Conservation (phyloP, 306 rosid species). For the Sesbania bispinosa region DNA sequence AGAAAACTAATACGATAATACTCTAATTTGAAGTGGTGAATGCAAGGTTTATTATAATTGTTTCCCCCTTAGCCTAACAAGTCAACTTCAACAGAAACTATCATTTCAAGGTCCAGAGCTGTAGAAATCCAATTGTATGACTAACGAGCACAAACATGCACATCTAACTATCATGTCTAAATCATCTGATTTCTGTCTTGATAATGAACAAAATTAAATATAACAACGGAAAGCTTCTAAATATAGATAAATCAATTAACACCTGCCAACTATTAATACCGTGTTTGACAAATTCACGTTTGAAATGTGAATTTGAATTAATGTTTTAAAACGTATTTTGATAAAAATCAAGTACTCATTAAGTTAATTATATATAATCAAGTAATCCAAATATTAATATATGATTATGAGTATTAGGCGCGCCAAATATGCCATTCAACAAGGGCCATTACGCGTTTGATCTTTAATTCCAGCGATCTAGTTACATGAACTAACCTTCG, state of each 20-base stretch:
- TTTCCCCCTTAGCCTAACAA: too few relatives aligned
- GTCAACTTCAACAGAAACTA: too few relatives aligned
- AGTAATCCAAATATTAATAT: not conserved
- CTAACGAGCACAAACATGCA: not conserved
- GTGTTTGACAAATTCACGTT: too few relatives aligned
- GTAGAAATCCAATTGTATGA: not conserved
- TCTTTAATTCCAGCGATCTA: not conserved
- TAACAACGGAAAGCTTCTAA: not conserved
- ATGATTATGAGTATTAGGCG: not conserved
- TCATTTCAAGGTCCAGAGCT: too few relatives aligned
- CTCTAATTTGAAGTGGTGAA: too few relatives aligned
- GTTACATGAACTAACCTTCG: not conserved
- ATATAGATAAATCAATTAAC: not conserved
- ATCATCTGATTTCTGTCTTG: not conserved
- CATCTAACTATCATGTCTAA: not conserved
- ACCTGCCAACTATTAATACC: too few relatives aligned
- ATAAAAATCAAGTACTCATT: too few relatives aligned
- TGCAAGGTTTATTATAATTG: too few relatives aligned
- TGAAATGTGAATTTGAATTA: too few relatives aligned
- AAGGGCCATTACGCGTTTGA: not conserved
- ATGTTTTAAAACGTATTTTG: too few relatives aligned
- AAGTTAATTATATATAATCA: not conserved
- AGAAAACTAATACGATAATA: too few relatives aligned
- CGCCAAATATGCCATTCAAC: slow-evolving; percentile 18
- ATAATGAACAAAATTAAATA: not conserved